A percentile compares a stretch with the other conserved stretches of the same genome.
Evolutionary conservation across 352 stramenopile genomes (phyloP).

Genomic region (Phytophthora sp.): DNA sequence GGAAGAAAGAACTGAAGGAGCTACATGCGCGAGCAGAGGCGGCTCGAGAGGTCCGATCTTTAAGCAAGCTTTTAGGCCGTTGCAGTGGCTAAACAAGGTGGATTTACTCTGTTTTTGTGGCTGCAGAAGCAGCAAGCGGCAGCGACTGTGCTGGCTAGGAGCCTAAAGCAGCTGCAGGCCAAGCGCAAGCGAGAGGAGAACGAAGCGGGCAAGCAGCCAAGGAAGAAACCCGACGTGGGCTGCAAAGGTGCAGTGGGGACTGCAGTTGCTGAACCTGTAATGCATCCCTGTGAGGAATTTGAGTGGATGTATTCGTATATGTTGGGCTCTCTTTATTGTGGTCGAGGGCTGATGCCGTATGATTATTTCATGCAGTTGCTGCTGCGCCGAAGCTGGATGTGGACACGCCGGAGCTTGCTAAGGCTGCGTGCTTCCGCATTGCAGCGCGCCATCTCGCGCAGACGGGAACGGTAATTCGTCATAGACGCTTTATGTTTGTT

Average conservation of each 20-base stretch:
- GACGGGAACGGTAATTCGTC: conserved; percentile 31
- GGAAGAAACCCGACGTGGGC: conserved; percentile 24
- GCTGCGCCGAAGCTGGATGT: conserved; percentile 26
- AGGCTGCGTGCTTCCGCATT: conserved; percentile 45
- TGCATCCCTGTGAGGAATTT: conserved; percentile 39
- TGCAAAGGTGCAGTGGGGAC: neutral
- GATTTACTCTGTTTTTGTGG: neutral
- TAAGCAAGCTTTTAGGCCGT: neutral
- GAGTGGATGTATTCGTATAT: neutral
- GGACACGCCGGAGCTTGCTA: conserved; percentile 16
- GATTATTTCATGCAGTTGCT: conserved; percentile 33
- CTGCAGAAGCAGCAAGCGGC: conserved; percentile 40
- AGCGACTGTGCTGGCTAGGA: conserved; percentile 31
- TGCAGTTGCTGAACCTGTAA: conserved; percentile 8
- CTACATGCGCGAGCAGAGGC: conserved; percentile 37
- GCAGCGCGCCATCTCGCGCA: conserved; percentile 31
- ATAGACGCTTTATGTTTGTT: neutral
- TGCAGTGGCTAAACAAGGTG: too few relatives aligned
- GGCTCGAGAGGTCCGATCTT: conserved; percentile 39
- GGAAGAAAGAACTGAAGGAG: conserved; percentile 49
- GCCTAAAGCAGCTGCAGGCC: conserved; percentile 33
- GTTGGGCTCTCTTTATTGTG: neutral
- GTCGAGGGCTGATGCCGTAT: too few relatives aligned
- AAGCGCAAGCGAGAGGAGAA: conserved; percentile 40
- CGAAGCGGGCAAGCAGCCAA: conserved; percentile 6